Evolutionary conservation across 176 grass and related monocot genomes (phyloP), one percentile per base, ranked within the genome.

Genomic region (Carex littledalei): DNA sequence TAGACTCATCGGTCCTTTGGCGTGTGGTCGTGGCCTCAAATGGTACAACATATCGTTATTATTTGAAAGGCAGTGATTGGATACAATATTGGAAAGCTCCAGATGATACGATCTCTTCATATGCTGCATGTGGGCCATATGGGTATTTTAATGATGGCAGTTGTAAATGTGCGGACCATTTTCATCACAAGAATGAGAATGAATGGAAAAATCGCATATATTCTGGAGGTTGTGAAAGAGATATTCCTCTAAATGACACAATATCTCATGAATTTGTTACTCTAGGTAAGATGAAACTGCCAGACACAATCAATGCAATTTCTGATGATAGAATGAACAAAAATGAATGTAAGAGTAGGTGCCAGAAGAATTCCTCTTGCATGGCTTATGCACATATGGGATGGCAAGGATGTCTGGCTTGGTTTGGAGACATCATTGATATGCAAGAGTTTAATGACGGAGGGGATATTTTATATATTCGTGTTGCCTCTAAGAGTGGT

Each of bases 391-490:
- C 80, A 50, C 11, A 64, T 21, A 82, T 82, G 0, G 59, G 59
- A 63, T 82, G 59, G 59, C 59, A 47, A 20, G 80, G 55, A 49
- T 82, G 80, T 52, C 18, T 82, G 8, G 24, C 63, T 82, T 82
- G 80, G 80, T 5, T 52, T 14, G 34, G 58, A 47, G 60, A 82
- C 5, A 13, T 82, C 18, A 43, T 82, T 21, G 80, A 82, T 65
- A 82, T 82, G 35, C 2, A 49, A 26, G 0, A 82, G 26, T 82
- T 67, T 50, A 4, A 26, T 52, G 3, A 5, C 16, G 80, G 80
- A 67, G 37, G 37, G n/a, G 39, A 64, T 39, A 49, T 0, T 66
- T 49, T 82, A 21, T 82, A 82, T 52, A 64, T 82, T 3, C 11
- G 80, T 64, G 79, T 82, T 67, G 63, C 35, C 43, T 62, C 37